Percentiles rank a stretch among this genome's conserved stretches.
Evolutionary conservation across 2,329 filamentous ascomycete species (phyloP).

Genomic region (Penicillium expansum): DNA sequence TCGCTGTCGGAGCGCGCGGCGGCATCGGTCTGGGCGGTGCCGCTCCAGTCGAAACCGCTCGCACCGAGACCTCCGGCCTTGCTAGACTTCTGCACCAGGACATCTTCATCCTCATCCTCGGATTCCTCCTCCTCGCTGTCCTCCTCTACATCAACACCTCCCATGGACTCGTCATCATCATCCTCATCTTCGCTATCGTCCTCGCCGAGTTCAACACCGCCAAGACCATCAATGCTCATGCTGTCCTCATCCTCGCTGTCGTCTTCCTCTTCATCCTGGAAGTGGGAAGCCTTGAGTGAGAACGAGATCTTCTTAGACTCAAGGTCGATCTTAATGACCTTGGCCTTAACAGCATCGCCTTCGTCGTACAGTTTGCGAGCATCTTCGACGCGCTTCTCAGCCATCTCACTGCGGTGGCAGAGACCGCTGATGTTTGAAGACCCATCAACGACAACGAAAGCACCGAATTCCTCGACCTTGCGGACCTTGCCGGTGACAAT

Average conservation of each 20-base stretch:
- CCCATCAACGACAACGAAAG: constrained; percentile 86
- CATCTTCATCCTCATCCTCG: constrained; percentile 40
- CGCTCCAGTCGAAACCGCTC: constrained; percentile 85
- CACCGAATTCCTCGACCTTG: constrained; percentile 92
- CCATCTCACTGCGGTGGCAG: constrained; percentile 89
- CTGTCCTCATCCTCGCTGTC: constrained; percentile 48
- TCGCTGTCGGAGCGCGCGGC: constrained; percentile 52
- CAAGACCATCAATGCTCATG: constrained; percentile 32
- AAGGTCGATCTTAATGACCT: constrained; percentile 73
- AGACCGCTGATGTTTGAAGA: constrained; percentile 87
- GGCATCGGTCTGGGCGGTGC: constrained; percentile 57
- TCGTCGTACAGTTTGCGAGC: constrained; percentile 86
- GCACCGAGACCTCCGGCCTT: constrained; percentile 61
- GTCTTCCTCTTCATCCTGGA: constrained; percentile 60
- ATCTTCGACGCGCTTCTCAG: constrained; percentile 76
- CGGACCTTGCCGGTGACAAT: constrained; percentile 84
- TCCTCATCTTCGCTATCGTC: constrained; percentile 37
- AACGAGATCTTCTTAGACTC: constrained; percentile 79
- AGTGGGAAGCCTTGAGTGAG: constrained; percentile 88
- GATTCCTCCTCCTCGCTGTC: constrained; percentile 41
- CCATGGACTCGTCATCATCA: constrained; percentile 39
- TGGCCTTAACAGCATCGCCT: constrained; percentile 90
- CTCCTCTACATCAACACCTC: constrained; percentile 46
- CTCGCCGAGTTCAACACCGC: constrained; percentile 35
- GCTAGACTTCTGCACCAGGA: constrained; percentile 38